A percentile compares a stretch with the other conserved stretches of the same genome.
These are phyloP conservation scores for Saccharomycopsis synnaedendra DNA, from an alignment of 805 yeast genomes.

Conservation along the genomic window DNA sequence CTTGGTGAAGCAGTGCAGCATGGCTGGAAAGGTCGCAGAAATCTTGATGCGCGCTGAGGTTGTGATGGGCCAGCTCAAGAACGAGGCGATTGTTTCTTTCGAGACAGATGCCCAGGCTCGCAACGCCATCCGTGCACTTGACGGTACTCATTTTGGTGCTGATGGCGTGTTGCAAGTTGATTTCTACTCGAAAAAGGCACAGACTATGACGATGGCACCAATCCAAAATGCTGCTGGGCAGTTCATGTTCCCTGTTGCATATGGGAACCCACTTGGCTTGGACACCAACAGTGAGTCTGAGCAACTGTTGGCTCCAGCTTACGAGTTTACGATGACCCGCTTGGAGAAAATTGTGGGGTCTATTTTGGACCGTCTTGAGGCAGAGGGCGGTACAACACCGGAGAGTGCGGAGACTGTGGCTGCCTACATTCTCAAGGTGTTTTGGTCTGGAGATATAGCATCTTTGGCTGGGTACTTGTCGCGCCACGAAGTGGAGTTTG, in stretches of 20 bases:
- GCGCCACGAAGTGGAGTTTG: constrained; percentile 14
- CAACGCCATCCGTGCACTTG: background rate
- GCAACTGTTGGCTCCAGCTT: too few relatives aligned
- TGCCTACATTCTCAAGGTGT: constrained; percentile 26
- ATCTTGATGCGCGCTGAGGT: constrained; percentile 1
- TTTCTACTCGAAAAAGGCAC: too few relatives aligned
- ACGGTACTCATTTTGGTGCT: background rate
- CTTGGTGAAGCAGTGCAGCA: constrained; percentile 5
- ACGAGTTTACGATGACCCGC: too few relatives aligned
- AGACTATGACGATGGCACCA: too few relatives aligned
- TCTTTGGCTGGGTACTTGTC: background rate
- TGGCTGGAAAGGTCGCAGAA: constrained; percentile 9
- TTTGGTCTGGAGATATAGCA: constrained; percentile 24
- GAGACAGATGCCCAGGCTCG: constrained; percentile 1
- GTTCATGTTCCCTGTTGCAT: constrained; percentile 14
- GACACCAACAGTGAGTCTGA: too few relatives aligned
- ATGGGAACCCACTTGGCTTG: too few relatives aligned
- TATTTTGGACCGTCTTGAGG: too few relatives aligned
- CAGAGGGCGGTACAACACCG: too few relatives aligned
- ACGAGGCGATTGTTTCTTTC: constrained; percentile 9
- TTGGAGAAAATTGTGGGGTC: too few relatives aligned
- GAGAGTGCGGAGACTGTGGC: constrained; percentile 17
- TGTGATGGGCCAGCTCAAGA: background rate
- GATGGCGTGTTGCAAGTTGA: background rate
- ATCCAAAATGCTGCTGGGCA: too few relatives aligned